phyloP scores from a whole-genome alignment of 805 yeast genomes.

The Cyberlindnera samutprakarnensis region DNA sequence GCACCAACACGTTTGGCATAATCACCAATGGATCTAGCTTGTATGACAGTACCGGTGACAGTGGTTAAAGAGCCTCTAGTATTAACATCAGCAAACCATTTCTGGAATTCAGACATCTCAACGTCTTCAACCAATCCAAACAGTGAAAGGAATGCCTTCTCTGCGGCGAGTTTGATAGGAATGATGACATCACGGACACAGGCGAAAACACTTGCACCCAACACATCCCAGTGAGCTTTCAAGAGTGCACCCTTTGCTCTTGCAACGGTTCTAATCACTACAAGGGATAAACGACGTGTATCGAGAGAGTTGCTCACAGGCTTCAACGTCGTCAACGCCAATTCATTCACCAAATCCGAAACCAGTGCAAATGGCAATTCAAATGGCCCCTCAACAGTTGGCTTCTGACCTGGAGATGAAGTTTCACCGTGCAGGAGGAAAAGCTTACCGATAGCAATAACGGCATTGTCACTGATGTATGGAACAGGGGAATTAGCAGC shows the following conservation, averaged over 20 bases:
- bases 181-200: conserved; percentile 83
- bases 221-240: conserved; percentile 41
- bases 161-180: conserved; percentile 92
- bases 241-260: conserved; percentile 50
- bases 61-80: conserved; percentile 29
- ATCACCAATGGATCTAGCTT: conserved; percentile 73
- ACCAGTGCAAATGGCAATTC: conserved; percentile 36
- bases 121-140: conserved; percentile 68
- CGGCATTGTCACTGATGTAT: conserved; percentile 66
- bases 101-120: conserved; percentile 41
- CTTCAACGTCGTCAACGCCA: conserved; percentile 39
- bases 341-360: conserved; percentile 36
- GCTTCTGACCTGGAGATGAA: conserved; percentile 28
- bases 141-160: conserved; percentile 72
- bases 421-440: conserved; percentile 44
- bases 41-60: conserved; percentile 43
- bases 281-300: conserved; percentile 71
- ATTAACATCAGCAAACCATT: conserved; percentile 50
- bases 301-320: conserved; percentile 64
- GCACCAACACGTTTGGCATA: conserved; percentile 86
- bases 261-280: conserved; percentile 67
- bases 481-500: conserved; percentile 35
- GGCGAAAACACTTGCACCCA: conserved; percentile 71
- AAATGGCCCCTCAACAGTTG: conserved; percentile 24
- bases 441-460: conserved; percentile 76